Conservation (phyloP, 2,329 filamentous ascomycete genomes). For the Verticillium zaregamsianum region DNA sequence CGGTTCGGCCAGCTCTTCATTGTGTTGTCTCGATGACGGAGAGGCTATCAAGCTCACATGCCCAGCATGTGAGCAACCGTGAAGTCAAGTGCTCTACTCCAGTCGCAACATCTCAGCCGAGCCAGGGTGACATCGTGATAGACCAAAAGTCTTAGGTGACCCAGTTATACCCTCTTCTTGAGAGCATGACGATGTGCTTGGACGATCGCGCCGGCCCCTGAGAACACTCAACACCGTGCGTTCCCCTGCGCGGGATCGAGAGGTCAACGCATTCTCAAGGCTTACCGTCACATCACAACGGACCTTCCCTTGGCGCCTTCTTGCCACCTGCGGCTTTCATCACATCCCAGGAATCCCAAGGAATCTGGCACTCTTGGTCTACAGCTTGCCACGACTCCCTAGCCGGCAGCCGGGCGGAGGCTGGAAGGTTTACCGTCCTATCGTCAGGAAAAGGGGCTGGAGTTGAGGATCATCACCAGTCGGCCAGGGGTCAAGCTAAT, state of each 20-base stretch:
- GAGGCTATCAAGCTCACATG: neutral
- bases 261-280: neutral
- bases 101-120: neutral
- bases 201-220: neutral
- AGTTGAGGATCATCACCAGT: neutral
- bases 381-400: neutral
- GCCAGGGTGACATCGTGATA: slow-evolving; percentile 8
- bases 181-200: slow-evolving; percentile 5
- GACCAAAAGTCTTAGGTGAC: slow-evolving; percentile 4
- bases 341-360: neutral
- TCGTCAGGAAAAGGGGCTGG: neutral
- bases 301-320: neutral
- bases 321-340: slow-evolving; percentile 2
- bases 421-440: neutral
- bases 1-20: neutral
- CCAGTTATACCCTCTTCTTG: slow-evolving; percentile 2
- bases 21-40: neutral
- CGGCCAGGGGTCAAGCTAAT: neutral
- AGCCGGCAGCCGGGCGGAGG: neutral
- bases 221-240: neutral
- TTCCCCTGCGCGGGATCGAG: neutral
- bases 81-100: neutral
- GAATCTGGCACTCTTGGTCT: neutral
- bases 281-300: neutral
- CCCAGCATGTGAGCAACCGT: neutral